Evolutionary conservation across 176 grass and related monocot species (phyloP).

Genomic region (Elaeis guineensis): DNA sequence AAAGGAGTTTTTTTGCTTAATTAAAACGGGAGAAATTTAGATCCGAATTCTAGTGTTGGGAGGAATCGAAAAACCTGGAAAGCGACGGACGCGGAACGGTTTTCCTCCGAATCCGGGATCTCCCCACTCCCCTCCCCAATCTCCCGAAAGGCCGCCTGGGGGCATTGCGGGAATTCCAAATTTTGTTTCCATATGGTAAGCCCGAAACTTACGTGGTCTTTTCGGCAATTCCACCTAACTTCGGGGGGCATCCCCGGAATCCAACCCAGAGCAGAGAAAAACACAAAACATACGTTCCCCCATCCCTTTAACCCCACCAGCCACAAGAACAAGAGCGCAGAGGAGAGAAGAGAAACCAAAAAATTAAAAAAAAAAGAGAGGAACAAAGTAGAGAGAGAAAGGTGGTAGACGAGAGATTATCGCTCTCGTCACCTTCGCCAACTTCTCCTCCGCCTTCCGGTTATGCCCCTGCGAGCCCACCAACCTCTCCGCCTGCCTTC

Average conservation of each 20-base stretch:
- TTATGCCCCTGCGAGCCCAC: constrained; percentile 11
- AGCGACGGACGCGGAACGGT: too few relatives aligned
- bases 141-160: too few relatives aligned
- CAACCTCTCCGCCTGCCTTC: constrained; percentile 25
- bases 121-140: too few relatives aligned
- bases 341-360: constrained; percentile 1
- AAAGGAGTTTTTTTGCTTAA: too few relatives aligned
- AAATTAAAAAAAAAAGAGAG: constrained; percentile 18
- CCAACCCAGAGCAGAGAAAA: neutral
- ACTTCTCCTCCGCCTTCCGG: constrained; percentile 31
- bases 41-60: too few relatives aligned
- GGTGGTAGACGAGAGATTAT: constrained; percentile 64
- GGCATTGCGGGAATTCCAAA: too few relatives aligned
- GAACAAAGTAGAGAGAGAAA: constrained; percentile 33
- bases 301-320: constrained; percentile 16
- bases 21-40: too few relatives aligned
- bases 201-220: too few relatives aligned
- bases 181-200: too few relatives aligned
- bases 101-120: too few relatives aligned
- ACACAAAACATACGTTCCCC: constrained; percentile 27
- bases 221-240: neutral
- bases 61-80: too few relatives aligned
- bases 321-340: neutral
- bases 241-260: constrained; percentile 5
- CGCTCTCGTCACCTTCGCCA: constrained; percentile 69